phyloP scores from a whole-genome alignment of 345 rosid genomes.

The Lagerstroemia speciosa region DNA sequence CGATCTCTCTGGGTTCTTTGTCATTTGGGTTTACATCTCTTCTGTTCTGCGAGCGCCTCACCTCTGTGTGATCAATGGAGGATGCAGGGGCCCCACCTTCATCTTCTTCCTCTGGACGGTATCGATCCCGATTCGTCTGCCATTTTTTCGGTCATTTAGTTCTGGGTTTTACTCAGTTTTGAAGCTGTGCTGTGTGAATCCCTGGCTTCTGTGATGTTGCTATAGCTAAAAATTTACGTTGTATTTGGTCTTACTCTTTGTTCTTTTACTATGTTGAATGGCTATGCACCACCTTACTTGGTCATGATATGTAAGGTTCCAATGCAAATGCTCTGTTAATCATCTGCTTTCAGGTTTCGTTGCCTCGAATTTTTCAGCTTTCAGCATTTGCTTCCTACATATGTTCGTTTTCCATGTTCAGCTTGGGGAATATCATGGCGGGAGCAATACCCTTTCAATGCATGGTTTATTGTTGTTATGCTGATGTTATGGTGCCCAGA shows the following conservation, averaged over 20 bases:
- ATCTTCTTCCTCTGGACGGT: constrained; percentile 25
- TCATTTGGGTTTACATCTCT: not conserved
- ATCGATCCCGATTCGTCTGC: constrained; percentile 32
- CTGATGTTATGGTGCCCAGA: too few species aligned
- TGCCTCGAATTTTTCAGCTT: not conserved
- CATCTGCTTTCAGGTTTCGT: not conserved
- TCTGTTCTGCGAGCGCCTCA: not conserved
- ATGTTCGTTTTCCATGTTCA: not conserved
- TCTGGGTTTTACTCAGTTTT: not conserved
- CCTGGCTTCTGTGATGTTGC: not conserved
- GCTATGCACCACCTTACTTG: not conserved
- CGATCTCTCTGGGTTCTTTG: constrained; percentile 1
- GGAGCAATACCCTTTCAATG: not conserved
- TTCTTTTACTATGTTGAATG: not conserved
- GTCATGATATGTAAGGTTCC: not conserved
- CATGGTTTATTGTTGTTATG: too few species aligned
- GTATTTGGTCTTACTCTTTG: not conserved
- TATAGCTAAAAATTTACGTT: too few species aligned
- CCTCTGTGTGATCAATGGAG: constrained; percentile 5
- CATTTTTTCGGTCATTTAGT: not conserved
- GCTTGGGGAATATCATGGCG: not conserved
- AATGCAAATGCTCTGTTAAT: not conserved
- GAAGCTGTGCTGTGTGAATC: not conserved
- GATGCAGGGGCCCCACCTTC: constrained; percentile 14
- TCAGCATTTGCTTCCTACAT: not conserved